Percentiles rank a stretch among this genome's conserved stretches.
phyloP scores from a whole-genome alignment of 1,284 basidiomycete genomes.

The Ustilago vetiveriae region DNA sequence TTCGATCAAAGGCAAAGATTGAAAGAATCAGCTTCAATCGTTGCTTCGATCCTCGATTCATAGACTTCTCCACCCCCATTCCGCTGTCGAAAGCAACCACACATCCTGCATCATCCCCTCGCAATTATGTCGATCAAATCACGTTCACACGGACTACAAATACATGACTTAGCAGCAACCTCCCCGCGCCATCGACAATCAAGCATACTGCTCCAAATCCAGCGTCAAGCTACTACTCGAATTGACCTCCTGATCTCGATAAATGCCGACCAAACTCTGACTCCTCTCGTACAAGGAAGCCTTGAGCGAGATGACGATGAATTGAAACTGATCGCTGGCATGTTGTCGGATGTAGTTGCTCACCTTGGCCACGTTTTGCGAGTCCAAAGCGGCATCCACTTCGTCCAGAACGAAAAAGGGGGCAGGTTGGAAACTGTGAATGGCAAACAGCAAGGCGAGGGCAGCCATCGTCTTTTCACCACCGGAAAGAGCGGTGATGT shows the following conservation, averaged over 20 bases:
- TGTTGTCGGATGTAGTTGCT: conserved; percentile 64
- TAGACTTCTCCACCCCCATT: neutral
- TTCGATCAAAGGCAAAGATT: conserved; percentile 33
- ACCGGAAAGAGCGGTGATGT: conserved; percentile 98
- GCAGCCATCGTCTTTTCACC: conserved; percentile 99
- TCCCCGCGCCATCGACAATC: too few relatives aligned
- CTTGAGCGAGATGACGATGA: conserved; percentile 96
- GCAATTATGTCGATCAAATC: neutral
- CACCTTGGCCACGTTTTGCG: conserved; percentile 64
- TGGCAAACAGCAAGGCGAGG: conserved; percentile 91
- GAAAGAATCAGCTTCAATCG: conserved; percentile 30
- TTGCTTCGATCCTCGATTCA: conserved; percentile 34
- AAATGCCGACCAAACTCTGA: conserved; percentile 90
- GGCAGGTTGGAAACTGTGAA: conserved; percentile 91
- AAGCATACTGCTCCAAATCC: conserved; percentile 74
- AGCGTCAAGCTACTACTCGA: conserved; percentile 87
- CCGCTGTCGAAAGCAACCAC: neutral
- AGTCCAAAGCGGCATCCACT: conserved; percentile 86
- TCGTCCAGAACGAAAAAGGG: conserved; percentile 99
- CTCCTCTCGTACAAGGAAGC: conserved; percentile 82
- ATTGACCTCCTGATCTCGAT: conserved; percentile 90
- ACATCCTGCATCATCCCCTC: neutral
- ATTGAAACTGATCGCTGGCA: conserved; percentile 78
- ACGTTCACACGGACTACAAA: too few relatives aligned
- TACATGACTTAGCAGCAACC: too few relatives aligned